Evolutionary conservation across 2,329 filamentous ascomycete genomes (phyloP).

Genomic region (Botrytis sinoallii): DNA sequence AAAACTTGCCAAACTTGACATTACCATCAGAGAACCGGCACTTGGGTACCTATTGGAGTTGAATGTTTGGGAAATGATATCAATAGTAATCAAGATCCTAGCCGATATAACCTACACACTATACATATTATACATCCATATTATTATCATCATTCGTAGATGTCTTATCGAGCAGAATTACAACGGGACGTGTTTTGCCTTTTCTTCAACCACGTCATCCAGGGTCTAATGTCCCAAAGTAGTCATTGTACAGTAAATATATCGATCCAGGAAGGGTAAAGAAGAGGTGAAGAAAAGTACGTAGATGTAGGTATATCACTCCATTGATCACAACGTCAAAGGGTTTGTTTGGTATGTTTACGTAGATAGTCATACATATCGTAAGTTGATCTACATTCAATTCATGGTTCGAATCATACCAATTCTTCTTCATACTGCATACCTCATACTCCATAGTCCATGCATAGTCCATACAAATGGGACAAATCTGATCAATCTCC

Average conservation of each 20-base stretch:
- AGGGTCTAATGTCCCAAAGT: background rate
- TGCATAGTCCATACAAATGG: too few relatives aligned
- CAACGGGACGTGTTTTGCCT: background rate
- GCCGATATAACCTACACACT: background rate
- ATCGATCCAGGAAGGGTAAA: background rate
- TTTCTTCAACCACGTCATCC: background rate
- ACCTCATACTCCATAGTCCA: background rate
- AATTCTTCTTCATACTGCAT: background rate
- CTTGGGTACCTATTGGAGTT: background rate
- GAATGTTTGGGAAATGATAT: background rate
- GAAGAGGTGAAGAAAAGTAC: background rate
- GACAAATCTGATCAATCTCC: background rate
- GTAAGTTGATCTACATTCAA: background rate
- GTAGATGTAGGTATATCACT: background rate
- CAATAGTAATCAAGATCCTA: background rate
- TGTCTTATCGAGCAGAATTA: background rate
- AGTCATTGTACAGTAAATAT: background rate
- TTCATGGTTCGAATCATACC: background rate
- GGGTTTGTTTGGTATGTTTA: background rate
- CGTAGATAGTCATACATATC: background rate
- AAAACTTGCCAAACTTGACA: background rate
- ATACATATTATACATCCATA: background rate
- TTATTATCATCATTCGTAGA: background rate
- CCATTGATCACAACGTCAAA: background rate
- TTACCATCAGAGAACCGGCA: background rate